A percentile compares a stretch with the other conserved stretches of the same genome.
phyloP scores from a whole-genome alignment of 768 basidiomycete genomes.

The Neoboletus magnificus region DNA sequence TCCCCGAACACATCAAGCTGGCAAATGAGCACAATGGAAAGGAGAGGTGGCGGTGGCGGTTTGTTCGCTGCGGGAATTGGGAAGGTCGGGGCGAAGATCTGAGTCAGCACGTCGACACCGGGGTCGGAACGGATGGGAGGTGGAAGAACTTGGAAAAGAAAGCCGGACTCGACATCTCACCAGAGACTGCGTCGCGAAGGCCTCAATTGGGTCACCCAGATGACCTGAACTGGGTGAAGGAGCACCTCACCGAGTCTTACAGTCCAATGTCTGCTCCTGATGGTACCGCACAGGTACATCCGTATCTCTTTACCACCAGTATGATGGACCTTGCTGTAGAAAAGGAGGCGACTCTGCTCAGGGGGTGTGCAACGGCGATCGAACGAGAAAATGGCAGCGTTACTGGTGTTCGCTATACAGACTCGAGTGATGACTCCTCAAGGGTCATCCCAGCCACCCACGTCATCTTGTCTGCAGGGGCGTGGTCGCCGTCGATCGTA shows the following conservation, averaged over 20 bases:
- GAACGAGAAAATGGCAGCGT: conserved; percentile 42
- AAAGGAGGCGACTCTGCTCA: conserved; percentile 47
- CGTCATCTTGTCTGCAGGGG: conserved; percentile 79
- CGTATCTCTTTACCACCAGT: conserved; percentile 66
- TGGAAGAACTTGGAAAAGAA: conserved; percentile 56
- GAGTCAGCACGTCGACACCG: conserved; percentile 14
- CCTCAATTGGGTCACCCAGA: conserved; percentile 41
- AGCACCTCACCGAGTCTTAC: conserved; percentile 58
- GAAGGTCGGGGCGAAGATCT: conserved; percentile 53
- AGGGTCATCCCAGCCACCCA: conserved; percentile 56
- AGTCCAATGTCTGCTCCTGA: conserved; percentile 47
- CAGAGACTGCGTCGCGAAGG: conserved; percentile 11
- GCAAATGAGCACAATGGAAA: conserved; percentile 66
- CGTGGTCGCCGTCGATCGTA: conserved; percentile 72
- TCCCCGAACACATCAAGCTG: conserved; percentile 65
- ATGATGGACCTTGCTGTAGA: conserved; percentile 65
- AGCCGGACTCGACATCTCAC: conserved; percentile 37
- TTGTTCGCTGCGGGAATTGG: conserved; percentile 71
- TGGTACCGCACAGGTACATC: conserved; percentile 75
- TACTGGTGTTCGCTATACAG: conserved; percentile 44
- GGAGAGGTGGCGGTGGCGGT: conserved; percentile 81
- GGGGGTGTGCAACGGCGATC: conserved; percentile 46
- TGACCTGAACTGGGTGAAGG: conserved; percentile 53
- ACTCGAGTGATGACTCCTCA: conserved; percentile 17
- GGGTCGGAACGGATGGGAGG: conserved; percentile 31